Base-by-base conservation (phyloP, 2,329 filamentous ascomycete species). In the Stagonosporopsis vannaccii region DNA sequence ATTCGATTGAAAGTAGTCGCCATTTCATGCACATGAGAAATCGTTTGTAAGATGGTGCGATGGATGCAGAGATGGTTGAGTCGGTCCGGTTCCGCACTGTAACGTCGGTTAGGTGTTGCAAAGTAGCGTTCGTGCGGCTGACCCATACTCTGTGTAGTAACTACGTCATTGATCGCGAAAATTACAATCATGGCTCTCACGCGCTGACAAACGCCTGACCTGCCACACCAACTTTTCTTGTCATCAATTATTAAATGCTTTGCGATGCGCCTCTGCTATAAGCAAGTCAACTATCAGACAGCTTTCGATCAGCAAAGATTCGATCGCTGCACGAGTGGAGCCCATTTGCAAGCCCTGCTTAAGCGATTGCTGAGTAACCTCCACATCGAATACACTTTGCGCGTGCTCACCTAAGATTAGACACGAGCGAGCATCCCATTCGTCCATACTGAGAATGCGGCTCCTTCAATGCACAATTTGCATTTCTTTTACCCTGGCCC, bases 331-430 rank as follows among this genome's bases (percentile, higher is more conserved):
- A 61, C 35, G 52, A 57, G 42, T 44, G 36, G 46, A 47, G 54
- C 47, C 32, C 51, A 44, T 41, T 55, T 62, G 54, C 58, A 50
- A 44, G 44, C 51, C 51, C 49, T 35, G 41, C 54, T 56, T 61
- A 58, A 49, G 62, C 61, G 56, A 65, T 55, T 69, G 72, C 68
- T 73, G 72, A 75, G 66, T 73, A 69, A 72, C 61, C 44, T 46
- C 60, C 48, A 51, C 51, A 33, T 35, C 37, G 54, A 64, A 55
- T 60, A 59, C 59, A 62, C 36, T 61, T 70, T 64, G 65, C 70
- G 65, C 67, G 62, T 54, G 64, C 44, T 59, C 51, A 61, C 60
- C 72, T 73, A 73, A 74, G 73, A 69, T 71, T 73, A 71, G 68
- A 66, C 55, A 50, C 42, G 43, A 51, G 41, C 26, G 47, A 49